These are phyloP conservation scores for Hemisphaericaspora subhashii DNA, from an alignment of 1,139 yeast genomes.

Conservation along the genomic window DNA sequence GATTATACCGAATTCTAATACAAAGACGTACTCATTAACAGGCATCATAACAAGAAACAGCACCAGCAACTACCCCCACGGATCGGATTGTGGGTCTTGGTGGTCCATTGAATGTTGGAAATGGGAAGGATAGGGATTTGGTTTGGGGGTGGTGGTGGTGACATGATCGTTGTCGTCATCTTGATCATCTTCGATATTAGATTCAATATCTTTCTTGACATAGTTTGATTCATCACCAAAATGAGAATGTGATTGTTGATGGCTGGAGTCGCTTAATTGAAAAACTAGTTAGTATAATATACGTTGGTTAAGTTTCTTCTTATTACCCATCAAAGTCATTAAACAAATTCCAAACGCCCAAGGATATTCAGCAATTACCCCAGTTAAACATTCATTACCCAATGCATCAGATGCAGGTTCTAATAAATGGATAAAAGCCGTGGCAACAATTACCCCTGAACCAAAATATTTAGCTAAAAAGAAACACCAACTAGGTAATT, in stretches of 20 bases:
- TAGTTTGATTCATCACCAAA: slow-evolving; percentile 44
- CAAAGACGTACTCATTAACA: no score
- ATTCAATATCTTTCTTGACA: slow-evolving; percentile 22
- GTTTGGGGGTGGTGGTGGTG: slow-evolving; percentile 16
- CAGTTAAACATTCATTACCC: slow-evolving; percentile 36
- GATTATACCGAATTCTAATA: slow-evolving; percentile 75
- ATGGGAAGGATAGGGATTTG: slow-evolving; percentile 40
- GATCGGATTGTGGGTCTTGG: slow-evolving; percentile 59
- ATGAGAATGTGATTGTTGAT: slow-evolving; percentile 55
- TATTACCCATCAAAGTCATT: slow-evolving; percentile 39
- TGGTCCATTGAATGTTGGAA: slow-evolving; percentile 50
- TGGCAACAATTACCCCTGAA: slow-evolving; percentile 88
- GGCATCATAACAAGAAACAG: no score
- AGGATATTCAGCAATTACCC: slow-evolving; percentile 34
- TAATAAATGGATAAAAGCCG: slow-evolving; percentile 81
- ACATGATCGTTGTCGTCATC: slow-evolving; percentile 20
- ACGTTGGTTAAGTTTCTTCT: no score
- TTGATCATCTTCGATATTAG: slow-evolving; percentile 15
- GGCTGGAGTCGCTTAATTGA: no score
- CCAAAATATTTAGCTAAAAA: slow-evolving; percentile 82
- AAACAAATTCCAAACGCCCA: slow-evolving; percentile 44
- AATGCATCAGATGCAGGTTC: slow-evolving; percentile 68
- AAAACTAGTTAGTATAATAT: no score
- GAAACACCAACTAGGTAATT: slow-evolving; percentile 61
- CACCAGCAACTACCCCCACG: no score